A percentile compares a stretch with the other conserved stretches of the same genome.
Conservation (phyloP, 1,284 basidiomycete genomes). For the Ceratobasidium theobromae region DNA sequence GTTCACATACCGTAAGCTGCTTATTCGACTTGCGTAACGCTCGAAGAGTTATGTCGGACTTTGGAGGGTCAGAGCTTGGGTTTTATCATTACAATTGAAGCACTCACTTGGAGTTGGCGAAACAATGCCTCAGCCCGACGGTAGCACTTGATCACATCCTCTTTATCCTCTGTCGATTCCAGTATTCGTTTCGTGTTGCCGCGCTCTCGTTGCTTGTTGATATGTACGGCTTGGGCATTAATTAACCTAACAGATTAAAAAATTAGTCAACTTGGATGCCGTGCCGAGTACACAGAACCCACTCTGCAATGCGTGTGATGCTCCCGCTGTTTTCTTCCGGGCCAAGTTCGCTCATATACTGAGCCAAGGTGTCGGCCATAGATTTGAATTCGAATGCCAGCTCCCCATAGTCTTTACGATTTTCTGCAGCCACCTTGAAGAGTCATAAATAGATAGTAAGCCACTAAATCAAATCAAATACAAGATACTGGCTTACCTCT, state of each 20-base stretch:
- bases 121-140: neutral
- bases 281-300: neutral
- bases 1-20: neutral
- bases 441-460: neutral
- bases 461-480: neutral
- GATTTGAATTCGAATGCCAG: neutral
- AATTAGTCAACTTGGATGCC: neutral
- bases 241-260: neutral
- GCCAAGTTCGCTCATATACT: neutral
- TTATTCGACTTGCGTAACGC: neutral
- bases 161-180: too few relatives aligned
- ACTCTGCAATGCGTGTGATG: neutral
- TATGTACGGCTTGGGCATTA: neutral
- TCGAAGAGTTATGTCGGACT: neutral
- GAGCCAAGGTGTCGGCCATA: neutral
- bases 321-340: neutral
- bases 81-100: neutral
- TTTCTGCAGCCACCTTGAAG: neutral
- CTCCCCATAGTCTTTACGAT: neutral
- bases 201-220: neutral
- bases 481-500: neutral
- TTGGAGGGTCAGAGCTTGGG: neutral
- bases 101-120: neutral
- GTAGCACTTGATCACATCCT: neutral
- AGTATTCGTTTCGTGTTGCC: too few relatives aligned